Conservation (phyloP, 805 yeast species). For the Metschnikowia amazonensis region DNA sequence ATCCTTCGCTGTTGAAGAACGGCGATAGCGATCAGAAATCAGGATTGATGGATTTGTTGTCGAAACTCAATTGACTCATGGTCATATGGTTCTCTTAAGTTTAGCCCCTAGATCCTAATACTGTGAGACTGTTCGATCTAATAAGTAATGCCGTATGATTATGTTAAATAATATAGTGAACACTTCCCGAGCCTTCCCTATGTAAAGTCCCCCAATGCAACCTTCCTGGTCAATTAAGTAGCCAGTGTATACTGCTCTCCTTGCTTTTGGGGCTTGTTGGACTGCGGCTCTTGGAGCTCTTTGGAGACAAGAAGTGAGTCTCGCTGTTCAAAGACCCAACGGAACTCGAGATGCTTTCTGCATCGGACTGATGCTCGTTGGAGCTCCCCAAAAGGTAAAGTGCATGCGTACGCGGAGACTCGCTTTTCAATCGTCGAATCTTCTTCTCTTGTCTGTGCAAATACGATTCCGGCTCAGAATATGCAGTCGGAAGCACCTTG, state of each 20-base stretch:
- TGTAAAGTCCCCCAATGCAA: background rate
- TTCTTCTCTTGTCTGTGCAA: conserved; percentile 11
- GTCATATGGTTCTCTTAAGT: no score
- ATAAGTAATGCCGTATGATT: conserved; percentile 2
- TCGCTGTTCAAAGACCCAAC: conserved; percentile 1
- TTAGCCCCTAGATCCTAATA: no score
- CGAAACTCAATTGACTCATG: conserved; percentile 17
- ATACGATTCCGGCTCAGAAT: background rate
- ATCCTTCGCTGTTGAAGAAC: conserved; percentile 4
- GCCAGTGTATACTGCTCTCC: conserved; percentile 5
- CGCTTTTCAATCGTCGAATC: background rate
- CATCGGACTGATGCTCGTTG: background rate
- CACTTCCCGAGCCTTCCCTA: conserved; percentile 3
- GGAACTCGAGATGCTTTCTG: background rate
- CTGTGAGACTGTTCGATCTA: background rate
- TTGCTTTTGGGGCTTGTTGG: background rate
- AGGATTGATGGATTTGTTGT: conserved; percentile 16
- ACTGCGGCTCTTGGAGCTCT: conserved; percentile 1
- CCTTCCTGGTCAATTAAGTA: background rate
- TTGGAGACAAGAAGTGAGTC: background rate
- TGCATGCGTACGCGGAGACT: conserved; percentile 1
- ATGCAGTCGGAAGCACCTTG: background rate
- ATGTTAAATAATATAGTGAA: conserved; percentile 1
- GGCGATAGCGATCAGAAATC: conserved; percentile 6
- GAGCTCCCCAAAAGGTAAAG: background rate